phyloP scores from a whole-genome alignment of 768 basidiomycete species.

The Lanmaoa pseudosensibilis region DNA sequence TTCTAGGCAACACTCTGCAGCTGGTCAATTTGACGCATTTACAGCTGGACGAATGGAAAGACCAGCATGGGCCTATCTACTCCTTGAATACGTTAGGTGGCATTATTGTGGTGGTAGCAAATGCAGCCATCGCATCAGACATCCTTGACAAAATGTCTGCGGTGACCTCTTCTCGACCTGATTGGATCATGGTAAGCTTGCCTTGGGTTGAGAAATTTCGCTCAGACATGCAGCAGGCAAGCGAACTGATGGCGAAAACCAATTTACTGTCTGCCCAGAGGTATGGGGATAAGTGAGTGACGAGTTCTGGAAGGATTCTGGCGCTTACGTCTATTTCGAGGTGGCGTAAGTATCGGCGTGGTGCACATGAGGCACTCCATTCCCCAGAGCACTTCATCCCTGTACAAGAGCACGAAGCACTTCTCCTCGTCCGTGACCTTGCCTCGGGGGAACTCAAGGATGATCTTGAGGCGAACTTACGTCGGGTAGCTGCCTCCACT shows the following conservation, averaged over 20 bases:
- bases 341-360: slow-evolving; percentile 9
- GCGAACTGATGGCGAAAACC: slow-evolving; percentile 5
- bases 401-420: slow-evolving; percentile 10
- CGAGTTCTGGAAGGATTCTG: not conserved
- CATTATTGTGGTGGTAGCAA: slow-evolving; percentile 14
- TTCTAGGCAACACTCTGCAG: slow-evolving; percentile 6
- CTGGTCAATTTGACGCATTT: slow-evolving; percentile 4
- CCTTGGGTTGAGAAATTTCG: not conserved
- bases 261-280: slow-evolving; percentile 5
- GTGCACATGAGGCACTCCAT: slow-evolving; percentile 5
- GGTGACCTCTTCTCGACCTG: slow-evolving; percentile 7
- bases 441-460: not conserved
- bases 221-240: not conserved
- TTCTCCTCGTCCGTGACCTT: slow-evolving; percentile 6
- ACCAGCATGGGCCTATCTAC: slow-evolving; percentile 9
- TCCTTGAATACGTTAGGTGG: slow-evolving; percentile 3
- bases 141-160: slow-evolving; percentile 11
- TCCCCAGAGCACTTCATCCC: not conserved
- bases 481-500: slow-evolving; percentile 5
- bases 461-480: slow-evolving; percentile 6
- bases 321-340: not conserved
- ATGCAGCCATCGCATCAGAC: slow-evolving; percentile 7
- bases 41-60: slow-evolving; percentile 13
- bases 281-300: slow-evolving; percentile 10
- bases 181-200: slow-evolving; percentile 9